These are phyloP conservation scores for Marsdenia floribunda DNA, from an alignment of 257 asterid genomes.

Conservation along the genomic window DNA sequence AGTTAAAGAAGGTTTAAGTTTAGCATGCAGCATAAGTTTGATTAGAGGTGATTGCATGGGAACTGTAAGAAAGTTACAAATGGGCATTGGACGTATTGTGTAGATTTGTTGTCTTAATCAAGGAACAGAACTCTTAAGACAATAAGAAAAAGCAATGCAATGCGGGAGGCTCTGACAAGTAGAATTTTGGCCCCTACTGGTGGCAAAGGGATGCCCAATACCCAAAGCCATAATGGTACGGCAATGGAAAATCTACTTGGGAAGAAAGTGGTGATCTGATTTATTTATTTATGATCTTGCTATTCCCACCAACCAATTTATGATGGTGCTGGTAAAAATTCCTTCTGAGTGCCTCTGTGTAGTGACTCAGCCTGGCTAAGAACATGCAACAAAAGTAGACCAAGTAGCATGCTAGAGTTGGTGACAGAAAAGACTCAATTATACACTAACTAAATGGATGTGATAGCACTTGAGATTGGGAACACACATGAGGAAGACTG, in stretches of 20 bases:
- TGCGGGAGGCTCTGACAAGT: no score
- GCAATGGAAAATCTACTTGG: background rate
- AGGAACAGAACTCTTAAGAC: no score
- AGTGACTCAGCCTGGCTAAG: slow-evolving; percentile 10
- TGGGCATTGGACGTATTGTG: no score
- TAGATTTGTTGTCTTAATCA: no score
- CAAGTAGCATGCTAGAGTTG: no score
- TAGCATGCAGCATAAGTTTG: no score
- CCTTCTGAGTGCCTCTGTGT: background rate
- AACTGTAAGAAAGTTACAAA: no score
- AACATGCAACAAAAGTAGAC: slow-evolving; percentile 4
- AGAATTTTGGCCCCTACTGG: no score
- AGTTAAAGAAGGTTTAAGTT: background rate
- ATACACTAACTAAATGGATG: background rate
- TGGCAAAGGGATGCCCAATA: no score
- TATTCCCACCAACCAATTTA: slow-evolving; percentile 13
- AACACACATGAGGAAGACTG: no score
- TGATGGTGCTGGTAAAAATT: background rate
- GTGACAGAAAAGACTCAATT: background rate
- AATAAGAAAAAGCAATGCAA: no score
- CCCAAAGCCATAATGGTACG: background rate
- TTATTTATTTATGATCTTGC: background rate
- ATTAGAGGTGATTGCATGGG: no score
- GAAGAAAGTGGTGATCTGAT: background rate
- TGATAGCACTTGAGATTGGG: background rate